Evolutionary conservation across 352 stramenopile genomes (phyloP), one percentile per base, ranked within the genome.

Genomic region (Phytophthora colocasiae): DNA sequence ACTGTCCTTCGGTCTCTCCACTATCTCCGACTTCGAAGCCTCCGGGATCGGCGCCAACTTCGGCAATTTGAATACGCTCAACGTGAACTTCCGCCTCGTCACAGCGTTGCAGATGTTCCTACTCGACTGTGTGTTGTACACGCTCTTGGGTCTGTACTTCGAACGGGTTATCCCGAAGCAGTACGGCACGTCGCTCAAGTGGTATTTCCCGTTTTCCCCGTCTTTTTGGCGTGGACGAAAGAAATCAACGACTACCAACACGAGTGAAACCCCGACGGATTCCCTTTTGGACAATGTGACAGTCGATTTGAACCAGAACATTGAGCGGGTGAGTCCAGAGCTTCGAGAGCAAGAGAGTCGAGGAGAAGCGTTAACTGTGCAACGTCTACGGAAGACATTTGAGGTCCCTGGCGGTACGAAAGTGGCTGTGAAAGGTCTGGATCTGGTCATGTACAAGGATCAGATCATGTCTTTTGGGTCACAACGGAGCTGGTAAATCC

Each of bases 81-180:
- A 73, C 45, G 74, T 86, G 15, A 85, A 88, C 52, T 91, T 89
- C 68, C 73, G 77, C 8, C 80, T 91, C 48, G 71, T 39, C n/a
- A 79, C 71, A 6, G 64, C 75, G 12, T 54, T 98, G 6, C 58
- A 51, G 31, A 87, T 97, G 63, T 81, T 98, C 39, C 22, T 86
- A 0, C 15, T 97, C 3, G 95, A 98, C 58, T 73, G 82, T 3
- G 50, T 97, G 9, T 29, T 97, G 22, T 98, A 97, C 79, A 91
- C 81, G n/a, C n/a, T 97, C 2, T 53, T 98, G 2, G 93, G 83
- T 0, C 64, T 87, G 58, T 98, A 98, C 71, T 76, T 98, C n/a
- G 92, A 97, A 31, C 77, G 90, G 46, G 89, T 97, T 10, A 70
- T 98, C 8, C 89, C 94, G 1, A 93, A 88, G 56, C 83, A 97